These are phyloP conservation scores for Geotrichum macrosporum DNA, from an alignment of 1,139 yeast species.

Conservation along the genomic window DNA sequence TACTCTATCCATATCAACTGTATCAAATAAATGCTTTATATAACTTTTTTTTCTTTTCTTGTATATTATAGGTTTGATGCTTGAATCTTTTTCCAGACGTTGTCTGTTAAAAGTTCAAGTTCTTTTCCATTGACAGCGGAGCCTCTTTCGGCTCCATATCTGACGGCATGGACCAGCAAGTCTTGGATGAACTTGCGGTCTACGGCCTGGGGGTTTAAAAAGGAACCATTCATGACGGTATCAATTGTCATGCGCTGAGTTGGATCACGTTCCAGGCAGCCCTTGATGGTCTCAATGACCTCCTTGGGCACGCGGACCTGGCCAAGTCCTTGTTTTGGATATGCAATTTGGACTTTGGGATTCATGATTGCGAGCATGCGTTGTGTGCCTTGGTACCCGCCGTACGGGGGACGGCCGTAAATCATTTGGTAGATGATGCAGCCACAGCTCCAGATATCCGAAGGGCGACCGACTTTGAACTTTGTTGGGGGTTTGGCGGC, in stretches of 20 bases:
- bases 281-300: constrained; percentile 65
- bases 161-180: constrained; percentile 69
- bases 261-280: constrained; percentile 73
- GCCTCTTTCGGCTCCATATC: constrained; percentile 54
- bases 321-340: constrained; percentile 60
- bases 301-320: constrained; percentile 62
- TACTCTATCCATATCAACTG: too few relatives aligned
- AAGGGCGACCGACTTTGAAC: constrained; percentile 84
- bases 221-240: constrained; percentile 56
- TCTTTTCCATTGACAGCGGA: constrained; percentile 42
- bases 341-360: constrained; percentile 73
- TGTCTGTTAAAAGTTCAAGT: constrained; percentile 47
- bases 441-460: constrained; percentile 98
- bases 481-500: constrained; percentile 34
- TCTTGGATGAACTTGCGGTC: constrained; percentile 64
- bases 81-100: constrained; percentile 45
- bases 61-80: constrained; percentile 6
- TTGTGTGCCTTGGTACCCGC: constrained; percentile 70
- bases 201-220: constrained; percentile 70
- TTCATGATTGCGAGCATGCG: constrained; percentile 81
- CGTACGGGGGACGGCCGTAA: constrained; percentile 91
- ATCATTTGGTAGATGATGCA: constrained; percentile 94
- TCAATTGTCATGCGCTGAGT: constrained; percentile 60
- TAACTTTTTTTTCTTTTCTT: too few relatives aligned
- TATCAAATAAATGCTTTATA: too few relatives aligned